Evolutionary conservation across 1,284 basidiomycete genomes (phyloP).

Genomic region (Naganishia albida): DNA sequence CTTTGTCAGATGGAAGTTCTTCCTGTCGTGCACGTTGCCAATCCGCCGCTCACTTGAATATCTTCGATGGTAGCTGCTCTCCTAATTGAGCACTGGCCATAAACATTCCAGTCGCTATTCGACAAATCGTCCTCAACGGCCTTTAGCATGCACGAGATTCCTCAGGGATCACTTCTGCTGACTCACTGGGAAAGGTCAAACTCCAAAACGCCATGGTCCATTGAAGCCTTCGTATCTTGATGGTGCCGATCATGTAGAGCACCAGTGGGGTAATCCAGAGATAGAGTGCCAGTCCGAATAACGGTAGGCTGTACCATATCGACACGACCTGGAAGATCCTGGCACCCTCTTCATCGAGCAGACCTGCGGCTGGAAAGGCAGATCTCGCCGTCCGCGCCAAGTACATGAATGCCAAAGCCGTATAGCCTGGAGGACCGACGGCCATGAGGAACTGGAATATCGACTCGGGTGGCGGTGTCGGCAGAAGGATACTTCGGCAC

Average conservation of each 20-base stretch:
- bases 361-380: slow-evolving; percentile 11
- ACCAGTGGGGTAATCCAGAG: slow-evolving; percentile 13
- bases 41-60: slow-evolving; percentile 7
- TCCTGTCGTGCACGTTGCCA: background rate
- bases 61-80: slow-evolving; percentile 18
- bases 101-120: slow-evolving; percentile 22
- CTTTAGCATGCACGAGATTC: too few relatives aligned
- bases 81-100: slow-evolving; percentile 20
- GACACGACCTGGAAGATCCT: slow-evolving; percentile 17
- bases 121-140: background rate
- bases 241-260: slow-evolving; percentile 4
- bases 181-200: slow-evolving; percentile 20
- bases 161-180: too few relatives aligned
- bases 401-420: slow-evolving; percentile 21
- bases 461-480: slow-evolving; percentile 16
- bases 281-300: slow-evolving; percentile 18
- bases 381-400: slow-evolving; percentile 5
- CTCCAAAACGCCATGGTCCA: slow-evolving; percentile 23
- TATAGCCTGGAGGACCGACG: slow-evolving; percentile 18
- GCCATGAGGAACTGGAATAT: slow-evolving; percentile 23
- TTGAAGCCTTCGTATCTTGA: slow-evolving; percentile 8
- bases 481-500: slow-evolving; percentile 20
- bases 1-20: background rate
- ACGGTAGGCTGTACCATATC: slow-evolving; percentile 16
- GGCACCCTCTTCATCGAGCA: slow-evolving; percentile 11